phyloP scores from a whole-genome alignment of 495 filamentous ascomycete species.

The Aspergillus egyptiacus region DNA sequence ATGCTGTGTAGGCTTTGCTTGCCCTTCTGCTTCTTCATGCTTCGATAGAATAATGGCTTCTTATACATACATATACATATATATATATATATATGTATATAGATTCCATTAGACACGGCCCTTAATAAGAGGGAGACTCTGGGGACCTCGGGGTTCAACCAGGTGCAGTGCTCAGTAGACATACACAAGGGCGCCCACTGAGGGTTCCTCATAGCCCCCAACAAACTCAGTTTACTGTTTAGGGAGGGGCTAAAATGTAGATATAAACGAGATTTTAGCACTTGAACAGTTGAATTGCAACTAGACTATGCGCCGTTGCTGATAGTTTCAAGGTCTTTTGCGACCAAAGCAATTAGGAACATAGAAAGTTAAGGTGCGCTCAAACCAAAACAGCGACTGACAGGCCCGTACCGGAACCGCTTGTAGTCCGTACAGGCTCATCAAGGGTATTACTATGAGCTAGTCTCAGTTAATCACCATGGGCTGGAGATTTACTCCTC shows the following conservation, averaged over 20 bases:
- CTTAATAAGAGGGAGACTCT: too few relatives aligned
- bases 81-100: too few relatives aligned
- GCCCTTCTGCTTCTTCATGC: too few relatives aligned
- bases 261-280: too few relatives aligned
- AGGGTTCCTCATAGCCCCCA: too few relatives aligned
- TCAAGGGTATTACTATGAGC: slow-evolving; percentile 43
- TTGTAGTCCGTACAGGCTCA: slow-evolving; percentile 27
- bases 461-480: slow-evolving; percentile 26
- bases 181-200: too few relatives aligned
- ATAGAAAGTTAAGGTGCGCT: slow-evolving; percentile 43
- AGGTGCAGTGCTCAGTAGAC: too few relatives aligned
- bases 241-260: neutral
- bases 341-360: slow-evolving; percentile 36
- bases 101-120: too few relatives aligned
- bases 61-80: too few relatives aligned
- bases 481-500: slow-evolving; percentile 35
- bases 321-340: slow-evolving; percentile 23
- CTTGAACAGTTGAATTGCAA: slow-evolving; percentile 25
- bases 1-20: too few relatives aligned
- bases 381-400: slow-evolving; percentile 37
- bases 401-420: slow-evolving; percentile 24
- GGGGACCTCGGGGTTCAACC: too few relatives aligned
- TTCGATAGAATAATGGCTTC: too few relatives aligned
- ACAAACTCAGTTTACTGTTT: neutral
- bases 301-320: slow-evolving; percentile 41